phyloP scores from a whole-genome alignment of 257 asterid genomes.

The Misopates orontium region DNA sequence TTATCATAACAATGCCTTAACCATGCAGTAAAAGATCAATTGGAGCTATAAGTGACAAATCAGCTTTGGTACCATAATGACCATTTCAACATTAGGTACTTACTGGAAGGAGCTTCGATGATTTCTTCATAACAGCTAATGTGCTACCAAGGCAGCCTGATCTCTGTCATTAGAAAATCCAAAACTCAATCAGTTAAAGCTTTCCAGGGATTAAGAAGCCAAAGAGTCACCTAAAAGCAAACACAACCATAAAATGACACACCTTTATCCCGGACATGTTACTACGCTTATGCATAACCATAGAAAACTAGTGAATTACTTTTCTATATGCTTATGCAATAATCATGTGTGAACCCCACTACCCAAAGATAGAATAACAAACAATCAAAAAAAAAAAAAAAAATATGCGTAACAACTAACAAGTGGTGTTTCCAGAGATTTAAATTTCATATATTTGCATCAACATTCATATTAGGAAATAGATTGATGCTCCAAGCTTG shows the following conservation, averaged over 20 bases:
- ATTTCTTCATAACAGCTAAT: slow-evolving; percentile 94
- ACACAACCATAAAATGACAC: background rate
- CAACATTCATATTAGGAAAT: background rate
- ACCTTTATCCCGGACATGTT: background rate
- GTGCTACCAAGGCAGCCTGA: slow-evolving; percentile 96
- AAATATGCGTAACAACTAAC: background rate
- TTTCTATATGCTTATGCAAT: background rate
- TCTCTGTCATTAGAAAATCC: slow-evolving; percentile 55
- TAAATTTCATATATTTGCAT: background rate
- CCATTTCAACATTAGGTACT: slow-evolving; percentile 37
- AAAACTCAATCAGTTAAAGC: slow-evolving; percentile 25
- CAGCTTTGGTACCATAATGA: slow-evolving; percentile 19
- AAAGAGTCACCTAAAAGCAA: slow-evolving; percentile 22
- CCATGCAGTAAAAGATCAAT: slow-evolving; percentile 3
- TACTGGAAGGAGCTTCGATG: slow-evolving; percentile 92
- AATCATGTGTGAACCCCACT: background rate
- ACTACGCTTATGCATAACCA: slow-evolving; percentile 17
- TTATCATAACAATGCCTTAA: slow-evolving; percentile 8
- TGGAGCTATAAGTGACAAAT: slow-evolving; percentile 14
- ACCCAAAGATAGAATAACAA: background rate
- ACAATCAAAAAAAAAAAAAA: background rate
- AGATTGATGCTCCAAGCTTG: background rate
- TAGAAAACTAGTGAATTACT: background rate
- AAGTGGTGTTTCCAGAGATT: background rate
- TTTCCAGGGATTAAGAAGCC: slow-evolving; percentile 11